Conservation (phyloP, 2,329 filamentous ascomycete species). For the Paramyrothecium roridum region DNA sequence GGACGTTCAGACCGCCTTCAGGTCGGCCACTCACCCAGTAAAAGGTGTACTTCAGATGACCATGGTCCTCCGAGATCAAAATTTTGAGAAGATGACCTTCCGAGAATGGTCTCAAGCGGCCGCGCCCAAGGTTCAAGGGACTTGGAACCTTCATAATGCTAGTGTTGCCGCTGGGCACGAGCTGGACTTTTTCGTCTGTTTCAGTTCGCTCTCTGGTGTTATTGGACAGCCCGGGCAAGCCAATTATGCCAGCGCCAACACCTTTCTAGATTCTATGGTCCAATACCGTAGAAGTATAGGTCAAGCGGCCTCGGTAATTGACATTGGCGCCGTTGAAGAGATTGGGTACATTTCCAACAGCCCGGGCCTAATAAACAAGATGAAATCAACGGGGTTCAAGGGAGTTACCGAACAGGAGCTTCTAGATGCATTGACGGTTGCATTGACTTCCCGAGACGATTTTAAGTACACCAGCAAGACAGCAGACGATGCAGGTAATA, state of each 20-base stretch:
- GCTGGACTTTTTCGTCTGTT: constrained; percentile 30
- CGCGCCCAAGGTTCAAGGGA: constrained; percentile 28
- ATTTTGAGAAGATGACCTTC: constrained; percentile 24
- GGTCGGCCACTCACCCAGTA: constrained; percentile 21
- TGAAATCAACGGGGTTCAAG: constrained; percentile 5
- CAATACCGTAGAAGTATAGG: constrained; percentile 29
- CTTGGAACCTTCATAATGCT: constrained; percentile 29
- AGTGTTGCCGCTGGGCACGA: not conserved
- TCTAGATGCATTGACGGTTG: constrained; percentile 3
- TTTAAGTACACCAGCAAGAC: no score
- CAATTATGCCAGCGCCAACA: constrained; percentile 36
- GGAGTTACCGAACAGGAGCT: constrained; percentile 9
- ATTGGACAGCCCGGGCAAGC: constrained; percentile 22
- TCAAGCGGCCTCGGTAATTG: constrained; percentile 31
- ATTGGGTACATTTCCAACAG: constrained; percentile 30
- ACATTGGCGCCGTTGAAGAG: constrained; percentile 32
- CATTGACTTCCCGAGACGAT: no score
- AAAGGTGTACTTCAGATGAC: constrained; percentile 36
- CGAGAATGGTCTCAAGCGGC: constrained; percentile 21
- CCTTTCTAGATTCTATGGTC: constrained; percentile 36
- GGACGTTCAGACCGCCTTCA: constrained; percentile 21
- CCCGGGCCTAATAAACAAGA: constrained; percentile 3
- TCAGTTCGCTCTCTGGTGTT: constrained; percentile 20
- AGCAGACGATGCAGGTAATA: not conserved
- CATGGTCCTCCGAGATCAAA: constrained; percentile 26